Percentiles rank a stretch among this genome's conserved stretches.
Conservation (phyloP, 116 monocot genomes). For the Cymodocea nodosa region DNA sequence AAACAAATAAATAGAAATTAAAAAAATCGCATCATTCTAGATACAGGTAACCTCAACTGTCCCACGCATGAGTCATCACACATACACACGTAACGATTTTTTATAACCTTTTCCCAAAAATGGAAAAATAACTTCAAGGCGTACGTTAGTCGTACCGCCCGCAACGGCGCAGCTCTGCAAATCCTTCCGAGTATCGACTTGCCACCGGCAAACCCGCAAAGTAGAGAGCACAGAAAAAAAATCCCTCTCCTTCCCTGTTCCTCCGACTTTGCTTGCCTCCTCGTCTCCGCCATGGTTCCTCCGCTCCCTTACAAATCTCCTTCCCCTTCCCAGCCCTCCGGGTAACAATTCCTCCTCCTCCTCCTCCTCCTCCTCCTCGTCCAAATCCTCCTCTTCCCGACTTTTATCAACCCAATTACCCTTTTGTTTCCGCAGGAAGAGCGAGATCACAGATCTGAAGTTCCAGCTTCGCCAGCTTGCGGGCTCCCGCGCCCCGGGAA, state of each 20-base stretch:
- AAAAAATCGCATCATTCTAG: too few species aligned
- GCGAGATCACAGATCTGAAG: constrained; percentile 95
- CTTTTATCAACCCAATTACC: neutral
- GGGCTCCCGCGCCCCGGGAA: constrained; percentile 67
- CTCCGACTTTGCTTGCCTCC: neutral
- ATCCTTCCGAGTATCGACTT: too few species aligned
- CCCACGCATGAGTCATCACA: too few species aligned
- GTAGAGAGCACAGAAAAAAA: neutral
- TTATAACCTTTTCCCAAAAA: too few species aligned
- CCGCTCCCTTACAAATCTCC: constrained; percentile 21
- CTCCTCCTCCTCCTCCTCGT: neutral
- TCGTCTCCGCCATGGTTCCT: constrained; percentile 11
- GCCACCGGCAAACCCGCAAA: too few species aligned
- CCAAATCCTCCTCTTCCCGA: neutral
- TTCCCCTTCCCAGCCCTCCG: constrained; percentile 75
- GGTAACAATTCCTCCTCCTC: constrained; percentile 19
- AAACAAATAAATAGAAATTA: too few species aligned
- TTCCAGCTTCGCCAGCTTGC: constrained; percentile 89
- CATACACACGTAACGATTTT: too few species aligned
- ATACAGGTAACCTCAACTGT: too few species aligned
- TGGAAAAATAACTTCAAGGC: too few species aligned
- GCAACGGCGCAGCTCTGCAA: too few species aligned
- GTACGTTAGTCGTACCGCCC: too few species aligned
- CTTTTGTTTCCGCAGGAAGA: constrained; percentile 36
- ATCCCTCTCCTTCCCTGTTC: neutral